Evolutionary conservation across 202 grass and related monocot genomes (phyloP).

Genomic region (Carex arenaria): DNA sequence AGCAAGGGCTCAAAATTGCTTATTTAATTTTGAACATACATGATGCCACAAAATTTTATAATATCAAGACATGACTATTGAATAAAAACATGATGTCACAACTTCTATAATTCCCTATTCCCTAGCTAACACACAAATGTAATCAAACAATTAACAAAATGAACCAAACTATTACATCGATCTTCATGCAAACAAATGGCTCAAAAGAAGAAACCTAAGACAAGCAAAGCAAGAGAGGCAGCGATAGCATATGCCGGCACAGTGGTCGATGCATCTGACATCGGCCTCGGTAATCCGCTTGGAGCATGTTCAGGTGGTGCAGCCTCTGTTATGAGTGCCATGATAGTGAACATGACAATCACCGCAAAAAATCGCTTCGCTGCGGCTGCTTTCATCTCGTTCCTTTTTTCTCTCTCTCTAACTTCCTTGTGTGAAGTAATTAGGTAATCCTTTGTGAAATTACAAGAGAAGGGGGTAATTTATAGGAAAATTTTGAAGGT

Average conservation of each 20-base stretch:
- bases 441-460: background rate
- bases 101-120: too few relatives aligned
- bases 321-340: background rate
- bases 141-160: too few relatives aligned
- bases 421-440: background rate
- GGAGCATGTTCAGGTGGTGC: background rate
- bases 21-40: too few relatives aligned
- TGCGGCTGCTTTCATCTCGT: background rate
- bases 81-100: too few relatives aligned
- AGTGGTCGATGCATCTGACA: background rate
- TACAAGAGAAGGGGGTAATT: background rate
- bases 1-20: too few relatives aligned
- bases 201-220: background rate
- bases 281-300: background rate
- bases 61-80: too few relatives aligned
- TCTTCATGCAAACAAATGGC: too few relatives aligned
- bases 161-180: too few relatives aligned
- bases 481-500: background rate
- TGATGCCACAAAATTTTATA: too few relatives aligned
- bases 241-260: background rate
- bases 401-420: background rate
- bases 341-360: background rate
- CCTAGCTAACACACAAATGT: too few relatives aligned
- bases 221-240: background rate
- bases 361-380: background rate